Evolutionary conservation across 2,329 filamentous ascomycete genomes (phyloP), one percentile per base, ranked within the genome.

Genomic region (Scedosporium aurantiacum): DNA sequence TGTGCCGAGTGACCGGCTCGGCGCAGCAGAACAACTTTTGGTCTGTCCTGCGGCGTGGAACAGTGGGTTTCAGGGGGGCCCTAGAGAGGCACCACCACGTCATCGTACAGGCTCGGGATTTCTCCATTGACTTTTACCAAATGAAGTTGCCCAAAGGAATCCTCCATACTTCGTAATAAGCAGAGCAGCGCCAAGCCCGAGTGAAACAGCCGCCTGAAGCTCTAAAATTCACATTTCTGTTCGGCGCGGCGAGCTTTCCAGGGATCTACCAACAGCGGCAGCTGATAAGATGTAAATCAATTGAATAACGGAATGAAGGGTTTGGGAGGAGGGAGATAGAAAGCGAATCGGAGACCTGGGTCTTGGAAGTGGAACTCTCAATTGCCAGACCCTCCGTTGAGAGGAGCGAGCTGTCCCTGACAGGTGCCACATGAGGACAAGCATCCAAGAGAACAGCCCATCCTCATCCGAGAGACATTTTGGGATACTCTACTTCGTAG

Each of bases 1-100:
- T 60, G 25, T 60, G 58, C 58, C 58, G 43, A 32, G 10, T 28
- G 47, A 54, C 58, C 58, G 58, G 58, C 58, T 60, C 27, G 58
- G 58, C 58, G 21, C 16, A 32, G 12, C 14, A 52, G 43, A 4
- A 21, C 40, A 28, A 40, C n/a, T 40, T 43, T 32, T n/a, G 16
- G 12, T 28, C 18, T 23, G 16, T 7, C 32, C 32, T 37, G 10
- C 32, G 10, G 8, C 32, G 32, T 37, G 32, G 32, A 37, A 37
- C 32, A 60, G 27, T 28, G 58, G 45, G 12, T 60, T 27, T 60
- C 43, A 52, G 23, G 28, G 23, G 47, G 47, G 43, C 18, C 27
- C 28, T n/a, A 18, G 41, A 43, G 25, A 47, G 47, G 28, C 21
- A n/a, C 41, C 47, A 43, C 25, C 47, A 60, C 58, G 58, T 60